These are phyloP conservation scores for Podila clonocystis DNA, from an alignment of 192 early-diverging fungal genomes.

Conservation along the genomic window DNA sequence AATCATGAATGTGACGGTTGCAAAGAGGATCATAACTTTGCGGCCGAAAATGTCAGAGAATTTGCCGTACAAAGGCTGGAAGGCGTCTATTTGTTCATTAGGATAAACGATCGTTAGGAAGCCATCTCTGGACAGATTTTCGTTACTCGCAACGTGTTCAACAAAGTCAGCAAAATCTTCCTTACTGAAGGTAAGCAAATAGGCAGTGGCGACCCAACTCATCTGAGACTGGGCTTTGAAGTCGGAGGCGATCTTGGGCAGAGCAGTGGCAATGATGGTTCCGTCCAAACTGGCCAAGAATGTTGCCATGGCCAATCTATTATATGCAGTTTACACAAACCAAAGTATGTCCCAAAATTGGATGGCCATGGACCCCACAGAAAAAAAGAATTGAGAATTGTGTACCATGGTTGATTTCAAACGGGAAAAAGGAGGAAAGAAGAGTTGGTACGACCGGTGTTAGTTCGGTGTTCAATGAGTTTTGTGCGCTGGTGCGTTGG, in stretches of 20 bases:
- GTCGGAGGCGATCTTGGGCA: constrained; percentile 67
- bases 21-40: constrained; percentile 78
- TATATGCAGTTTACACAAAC: neutral
- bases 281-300: constrained; percentile 71
- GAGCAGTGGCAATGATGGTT: constrained; percentile 70
- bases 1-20: constrained; percentile 79
- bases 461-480: too few species aligned
- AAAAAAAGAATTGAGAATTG: neutral
- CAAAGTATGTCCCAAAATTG: neutral
- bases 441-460: neutral
- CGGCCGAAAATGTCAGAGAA: constrained; percentile 94
- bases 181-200: constrained; percentile 64
- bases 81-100: constrained; percentile 34
- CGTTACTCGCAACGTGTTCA: neutral
- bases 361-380: neutral
- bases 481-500: neutral
- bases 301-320: constrained; percentile 59
- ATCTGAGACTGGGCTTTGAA: constrained; percentile 69
- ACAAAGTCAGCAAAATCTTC: neutral
- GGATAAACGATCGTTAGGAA: neutral
- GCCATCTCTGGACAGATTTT: too few species aligned
- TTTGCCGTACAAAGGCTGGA: constrained; percentile 75
- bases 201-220: constrained; percentile 84
- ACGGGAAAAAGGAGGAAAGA: neutral
- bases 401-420: neutral